These are phyloP conservation scores for Mortierella claussenii DNA, from an alignment of 192 early-diverging fungal species.

Conservation along the genomic window DNA sequence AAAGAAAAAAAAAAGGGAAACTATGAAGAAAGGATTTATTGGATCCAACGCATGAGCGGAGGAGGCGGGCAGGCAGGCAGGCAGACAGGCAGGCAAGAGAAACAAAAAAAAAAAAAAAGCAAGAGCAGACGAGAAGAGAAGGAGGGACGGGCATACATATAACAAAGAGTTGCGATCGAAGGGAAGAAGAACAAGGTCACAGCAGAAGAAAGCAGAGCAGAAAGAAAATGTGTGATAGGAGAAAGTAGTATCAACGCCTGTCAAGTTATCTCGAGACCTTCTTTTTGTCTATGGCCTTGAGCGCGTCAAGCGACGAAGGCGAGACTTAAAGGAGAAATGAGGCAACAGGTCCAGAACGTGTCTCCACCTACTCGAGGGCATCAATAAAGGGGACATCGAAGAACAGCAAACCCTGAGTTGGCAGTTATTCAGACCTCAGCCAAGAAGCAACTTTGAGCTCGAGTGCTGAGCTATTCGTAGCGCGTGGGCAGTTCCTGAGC, in stretches of 20 bases:
- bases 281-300: not conserved
- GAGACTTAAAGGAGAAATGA: not conserved
- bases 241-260: not conserved
- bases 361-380: too few species aligned
- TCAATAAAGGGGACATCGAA: too few species aligned
- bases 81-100: not conserved
- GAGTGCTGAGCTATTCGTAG: not conserved
- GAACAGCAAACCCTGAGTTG: not conserved
- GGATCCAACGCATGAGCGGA: not conserved
- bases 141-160: too few species aligned
- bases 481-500: not conserved
- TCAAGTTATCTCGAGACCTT: not conserved
- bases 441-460: not conserved
- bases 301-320: not conserved
- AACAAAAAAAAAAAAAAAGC: not conserved
- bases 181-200: not conserved
- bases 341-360: not conserved
- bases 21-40: not conserved
- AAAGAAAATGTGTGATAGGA: not conserved
- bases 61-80: not conserved
- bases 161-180: too few species aligned
- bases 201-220: not conserved
- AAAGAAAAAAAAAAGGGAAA: constrained; percentile 3
- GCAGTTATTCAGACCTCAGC: not conserved
- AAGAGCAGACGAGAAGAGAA: too few species aligned